Conservation (phyloP, 148 eudicot genomes). For the Limonium bicolor region DNA sequence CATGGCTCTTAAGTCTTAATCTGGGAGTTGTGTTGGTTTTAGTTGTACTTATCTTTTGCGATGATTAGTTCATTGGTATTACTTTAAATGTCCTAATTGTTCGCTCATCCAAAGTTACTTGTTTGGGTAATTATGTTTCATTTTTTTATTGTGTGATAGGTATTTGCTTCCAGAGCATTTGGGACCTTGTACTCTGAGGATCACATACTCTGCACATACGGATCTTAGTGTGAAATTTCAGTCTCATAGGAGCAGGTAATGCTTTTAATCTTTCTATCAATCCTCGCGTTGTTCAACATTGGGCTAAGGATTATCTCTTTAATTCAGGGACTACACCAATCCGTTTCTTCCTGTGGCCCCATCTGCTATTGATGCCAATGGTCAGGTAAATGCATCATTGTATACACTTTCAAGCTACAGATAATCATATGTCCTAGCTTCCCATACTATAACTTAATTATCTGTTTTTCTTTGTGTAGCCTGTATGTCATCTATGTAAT, state of each 20-base stretch:
- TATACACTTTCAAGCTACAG: no score
- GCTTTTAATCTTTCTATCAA: background rate
- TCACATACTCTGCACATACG: conserved; percentile 90
- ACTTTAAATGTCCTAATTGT: no score
- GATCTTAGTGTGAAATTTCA: conserved; percentile 95
- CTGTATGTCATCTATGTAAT: no score
- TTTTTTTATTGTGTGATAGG: conserved; percentile 25
- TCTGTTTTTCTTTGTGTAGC: no score
- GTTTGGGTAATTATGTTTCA: no score
- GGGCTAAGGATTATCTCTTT: conserved; percentile 6
- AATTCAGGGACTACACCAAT: conserved; percentile 88
- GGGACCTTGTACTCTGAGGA: conserved; percentile 66
- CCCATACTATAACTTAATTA: no score
- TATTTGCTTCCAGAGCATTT: conserved; percentile 80
- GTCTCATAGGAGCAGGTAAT: conserved; percentile 90
- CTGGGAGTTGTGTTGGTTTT: no score
- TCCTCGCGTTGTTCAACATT: background rate
- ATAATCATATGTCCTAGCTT: no score
- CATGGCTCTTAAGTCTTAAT: no score
- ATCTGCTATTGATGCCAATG: conserved; percentile 81
- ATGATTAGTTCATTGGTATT: no score
- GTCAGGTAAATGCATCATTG: conserved; percentile 98
- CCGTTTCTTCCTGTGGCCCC: conserved; percentile 87
- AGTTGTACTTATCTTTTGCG: no score
- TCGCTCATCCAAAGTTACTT: no score